These are phyloP conservation scores for Erucastrum elatum DNA, from an alignment of 345 rosid genomes.

Conservation along the genomic window DNA sequence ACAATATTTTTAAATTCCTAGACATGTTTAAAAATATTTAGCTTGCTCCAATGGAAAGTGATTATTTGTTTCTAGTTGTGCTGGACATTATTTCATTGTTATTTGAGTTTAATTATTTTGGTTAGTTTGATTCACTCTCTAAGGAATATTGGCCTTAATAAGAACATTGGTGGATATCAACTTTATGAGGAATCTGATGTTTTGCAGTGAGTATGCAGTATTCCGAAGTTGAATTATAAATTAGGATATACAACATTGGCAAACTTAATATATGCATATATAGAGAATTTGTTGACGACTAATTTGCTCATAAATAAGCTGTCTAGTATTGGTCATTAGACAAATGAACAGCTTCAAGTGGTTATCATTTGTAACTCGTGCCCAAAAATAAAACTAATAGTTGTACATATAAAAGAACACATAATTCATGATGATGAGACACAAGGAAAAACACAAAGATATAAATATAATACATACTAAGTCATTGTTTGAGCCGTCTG, in stretches of 20 bases:
- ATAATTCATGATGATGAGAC: not conserved
- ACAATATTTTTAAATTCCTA: no score
- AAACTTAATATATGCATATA: not conserved
- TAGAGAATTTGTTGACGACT: not conserved
- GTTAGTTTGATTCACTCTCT: no score
- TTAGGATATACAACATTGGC: not conserved
- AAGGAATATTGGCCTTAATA: not conserved
- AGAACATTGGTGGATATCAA: not conserved
- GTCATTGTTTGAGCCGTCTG: not conserved
- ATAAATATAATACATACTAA: not conserved
- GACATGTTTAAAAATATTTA: no score
- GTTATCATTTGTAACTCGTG: not conserved
- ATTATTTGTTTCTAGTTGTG: not conserved
- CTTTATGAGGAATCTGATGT: not conserved
- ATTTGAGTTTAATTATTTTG: not conserved
- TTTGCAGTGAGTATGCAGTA: not conserved
- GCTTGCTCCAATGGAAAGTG: no score
- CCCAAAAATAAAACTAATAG: not conserved
- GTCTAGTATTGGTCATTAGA: not conserved
- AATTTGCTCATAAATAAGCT: no score
- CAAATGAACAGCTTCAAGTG: not conserved
- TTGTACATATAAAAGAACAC: not conserved
- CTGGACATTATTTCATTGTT: not conserved
- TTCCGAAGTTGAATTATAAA: not conserved
- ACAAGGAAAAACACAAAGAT: not conserved